Evolutionary conservation across 2,329 filamentous ascomycete genomes (phyloP).

Genomic region (Claviceps paspali): DNA sequence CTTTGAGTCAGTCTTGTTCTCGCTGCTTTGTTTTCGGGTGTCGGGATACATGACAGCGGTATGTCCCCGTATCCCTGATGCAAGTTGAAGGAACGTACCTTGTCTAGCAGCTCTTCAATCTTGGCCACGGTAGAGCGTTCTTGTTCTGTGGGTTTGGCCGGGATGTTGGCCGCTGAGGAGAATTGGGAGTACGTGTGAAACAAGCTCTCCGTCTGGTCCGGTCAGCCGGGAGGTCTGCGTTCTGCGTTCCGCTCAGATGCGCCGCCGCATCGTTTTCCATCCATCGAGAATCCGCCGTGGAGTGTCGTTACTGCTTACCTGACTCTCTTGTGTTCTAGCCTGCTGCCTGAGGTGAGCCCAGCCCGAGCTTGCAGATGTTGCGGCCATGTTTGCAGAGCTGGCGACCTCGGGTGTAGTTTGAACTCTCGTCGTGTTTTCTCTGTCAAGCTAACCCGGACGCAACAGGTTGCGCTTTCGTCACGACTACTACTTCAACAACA

Average conservation of each 20-base stretch:
- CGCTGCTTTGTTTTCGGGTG: too few relatives aligned
- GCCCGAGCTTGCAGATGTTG: slow-evolving; percentile 43
- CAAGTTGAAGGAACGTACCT: slow-evolving; percentile 27
- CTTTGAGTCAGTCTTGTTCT: too few relatives aligned
- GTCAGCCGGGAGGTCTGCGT: neutral
- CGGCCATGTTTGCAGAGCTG: slow-evolving; percentile 27
- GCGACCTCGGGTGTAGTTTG: neutral
- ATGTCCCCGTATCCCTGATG: too few relatives aligned
- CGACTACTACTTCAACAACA: too few relatives aligned
- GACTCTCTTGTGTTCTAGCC: slow-evolving; percentile 72
- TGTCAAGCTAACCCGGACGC: too few relatives aligned
- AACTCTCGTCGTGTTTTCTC: too few relatives aligned
- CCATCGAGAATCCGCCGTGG: too few relatives aligned
- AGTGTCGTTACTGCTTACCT: too few relatives aligned
- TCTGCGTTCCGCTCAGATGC: neutral
- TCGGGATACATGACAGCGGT: too few relatives aligned
- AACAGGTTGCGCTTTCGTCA: too few relatives aligned
- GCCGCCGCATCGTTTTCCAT: neutral
- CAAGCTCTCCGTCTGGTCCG: slow-evolving; percentile 58
- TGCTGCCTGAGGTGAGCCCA: slow-evolving; percentile 95
- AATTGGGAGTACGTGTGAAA: slow-evolving; percentile 87
- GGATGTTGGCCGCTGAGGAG: slow-evolving; percentile 62
- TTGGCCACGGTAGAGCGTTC: slow-evolving; percentile 67
- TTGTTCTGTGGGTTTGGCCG: slow-evolving; percentile 70
- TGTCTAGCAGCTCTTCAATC: slow-evolving; percentile 70